phyloP scores from a whole-genome alignment of 345 rosid species.

The Atalantia buxifolia region DNA sequence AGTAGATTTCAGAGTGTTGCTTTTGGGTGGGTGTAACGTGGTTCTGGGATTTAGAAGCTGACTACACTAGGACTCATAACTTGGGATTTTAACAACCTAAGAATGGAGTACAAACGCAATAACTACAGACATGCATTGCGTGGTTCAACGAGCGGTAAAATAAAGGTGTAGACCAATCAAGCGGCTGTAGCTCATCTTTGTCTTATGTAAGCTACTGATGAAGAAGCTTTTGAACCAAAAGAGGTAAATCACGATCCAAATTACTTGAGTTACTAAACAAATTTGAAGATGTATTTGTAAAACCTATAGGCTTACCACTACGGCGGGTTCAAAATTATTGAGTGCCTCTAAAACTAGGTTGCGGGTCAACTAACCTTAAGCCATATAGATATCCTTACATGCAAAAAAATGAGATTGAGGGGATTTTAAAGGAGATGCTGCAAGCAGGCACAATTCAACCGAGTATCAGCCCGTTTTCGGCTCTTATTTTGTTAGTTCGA shows the following conservation, averaged over 20 bases:
- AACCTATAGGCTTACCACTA: not conserved
- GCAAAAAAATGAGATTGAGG: not conserved
- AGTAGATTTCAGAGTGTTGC: no score
- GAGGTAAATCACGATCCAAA: not conserved
- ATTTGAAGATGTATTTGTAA: not conserved
- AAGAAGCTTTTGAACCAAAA: not conserved
- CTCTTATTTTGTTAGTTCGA: no score
- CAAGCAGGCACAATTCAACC: not conserved
- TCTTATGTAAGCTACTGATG: not conserved
- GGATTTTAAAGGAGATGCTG: not conserved
- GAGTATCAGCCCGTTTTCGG: not conserved
- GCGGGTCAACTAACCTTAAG: no score
- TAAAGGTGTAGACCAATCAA: not conserved
- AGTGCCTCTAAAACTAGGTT: no score
- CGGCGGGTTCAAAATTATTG: not conserved
- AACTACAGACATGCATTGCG: no score
- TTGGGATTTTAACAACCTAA: no score
- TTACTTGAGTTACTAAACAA: not conserved
- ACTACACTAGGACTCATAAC: no score
- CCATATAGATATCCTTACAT: no score
- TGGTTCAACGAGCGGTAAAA: no score
- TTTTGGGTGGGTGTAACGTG: no score
- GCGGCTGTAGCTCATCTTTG: not conserved
- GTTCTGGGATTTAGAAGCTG: no score
- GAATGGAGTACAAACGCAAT: no score